These are phyloP conservation scores for Yamadazyma triangularis DNA, from an alignment of 1,139 yeast species.

Conservation along the genomic window DNA sequence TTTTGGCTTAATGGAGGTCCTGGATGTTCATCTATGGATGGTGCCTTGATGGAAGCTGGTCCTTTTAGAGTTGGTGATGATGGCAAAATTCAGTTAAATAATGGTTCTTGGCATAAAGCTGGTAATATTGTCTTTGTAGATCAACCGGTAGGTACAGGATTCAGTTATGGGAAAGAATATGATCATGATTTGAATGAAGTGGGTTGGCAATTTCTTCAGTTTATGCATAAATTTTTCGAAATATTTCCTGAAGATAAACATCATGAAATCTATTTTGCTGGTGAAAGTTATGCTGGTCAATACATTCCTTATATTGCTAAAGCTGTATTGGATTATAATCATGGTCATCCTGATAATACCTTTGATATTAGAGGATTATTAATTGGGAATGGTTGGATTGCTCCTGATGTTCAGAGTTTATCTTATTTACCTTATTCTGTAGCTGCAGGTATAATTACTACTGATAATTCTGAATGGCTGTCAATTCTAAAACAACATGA, in stretches of 20 bases:
- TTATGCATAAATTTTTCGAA: slow-evolving; percentile 62
- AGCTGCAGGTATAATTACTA: slow-evolving; percentile 51
- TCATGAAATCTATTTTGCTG: slow-evolving; percentile 75
- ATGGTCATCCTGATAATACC: slow-evolving; percentile 19
- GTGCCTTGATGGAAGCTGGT: slow-evolving; percentile 90
- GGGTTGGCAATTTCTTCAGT: slow-evolving; percentile 57
- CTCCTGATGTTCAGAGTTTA: slow-evolving; percentile 78
- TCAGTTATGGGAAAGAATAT: slow-evolving; percentile 56
- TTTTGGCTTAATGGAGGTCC: slow-evolving; percentile 97
- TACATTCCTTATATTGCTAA: slow-evolving; percentile 85
- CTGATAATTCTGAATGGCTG: slow-evolving; percentile 33
- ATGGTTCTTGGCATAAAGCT: slow-evolving; percentile 82
- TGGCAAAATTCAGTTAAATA: slow-evolving; percentile 47
- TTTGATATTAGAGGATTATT: slow-evolving; percentile 62
- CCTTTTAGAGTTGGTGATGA: slow-evolving; percentile 64
- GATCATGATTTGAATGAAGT: slow-evolving; percentile 58
- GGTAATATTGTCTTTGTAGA: slow-evolving; percentile 84
- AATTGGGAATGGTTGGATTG: slow-evolving; percentile 97
- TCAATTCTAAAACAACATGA: slow-evolving; percentile 50
- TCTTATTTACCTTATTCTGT: slow-evolving; percentile 74
- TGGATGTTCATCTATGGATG: slow-evolving; percentile 98
- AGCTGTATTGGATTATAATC: slow-evolving; percentile 51
- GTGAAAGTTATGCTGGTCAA: slow-evolving; percentile 97
- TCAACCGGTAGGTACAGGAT: slow-evolving; percentile 95
- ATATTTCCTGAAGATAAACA: slow-evolving; percentile 68